These are phyloP conservation scores for Sclerospora graminicola DNA, from an alignment of 352 stramenopile genomes.

Conservation along the genomic window DNA sequence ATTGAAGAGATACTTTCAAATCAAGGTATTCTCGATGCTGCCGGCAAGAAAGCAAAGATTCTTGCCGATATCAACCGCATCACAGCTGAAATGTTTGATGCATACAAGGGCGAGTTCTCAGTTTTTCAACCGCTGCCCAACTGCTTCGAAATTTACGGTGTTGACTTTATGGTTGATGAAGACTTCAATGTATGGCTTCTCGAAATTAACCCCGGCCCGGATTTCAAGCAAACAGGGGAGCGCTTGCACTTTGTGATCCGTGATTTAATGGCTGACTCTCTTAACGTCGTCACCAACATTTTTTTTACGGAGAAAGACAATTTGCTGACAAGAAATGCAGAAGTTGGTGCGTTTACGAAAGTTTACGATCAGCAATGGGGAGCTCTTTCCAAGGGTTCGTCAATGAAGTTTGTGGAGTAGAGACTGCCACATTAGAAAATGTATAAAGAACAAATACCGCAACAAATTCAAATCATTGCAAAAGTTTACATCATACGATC, in stretches of 20 bases:
- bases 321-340: conserved; percentile 4
- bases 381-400: conserved; percentile 31
- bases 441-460: too few species aligned
- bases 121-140: conserved; percentile 60
- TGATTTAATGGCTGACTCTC: conserved; percentile 46
- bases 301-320: conserved; percentile 29
- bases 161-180: conserved; percentile 68
- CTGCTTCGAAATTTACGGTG: conserved; percentile 69
- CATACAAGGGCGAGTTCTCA: conserved; percentile 64
- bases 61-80: conserved; percentile 47
- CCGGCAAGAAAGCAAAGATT: conserved; percentile 41
- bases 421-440: neutral
- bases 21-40: conserved; percentile 25
- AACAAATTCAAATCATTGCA: conserved; percentile 6
- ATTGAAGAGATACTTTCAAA: conserved; percentile 41
- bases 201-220: conserved; percentile 65
- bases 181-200: conserved; percentile 60
- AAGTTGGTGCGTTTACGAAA: conserved; percentile 33
- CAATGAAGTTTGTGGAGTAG: conserved; percentile 47
- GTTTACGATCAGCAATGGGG: conserved; percentile 53
- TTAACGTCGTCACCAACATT: conserved; percentile 42
- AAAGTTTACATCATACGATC: conserved; percentile 4
- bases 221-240: conserved; percentile 67
- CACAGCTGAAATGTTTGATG: conserved; percentile 51
- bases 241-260: conserved; percentile 51